These are phyloP conservation scores for Zoysia matrella DNA, from an alignment of 202 grass and related monocot species.

Conservation along the genomic window DNA sequence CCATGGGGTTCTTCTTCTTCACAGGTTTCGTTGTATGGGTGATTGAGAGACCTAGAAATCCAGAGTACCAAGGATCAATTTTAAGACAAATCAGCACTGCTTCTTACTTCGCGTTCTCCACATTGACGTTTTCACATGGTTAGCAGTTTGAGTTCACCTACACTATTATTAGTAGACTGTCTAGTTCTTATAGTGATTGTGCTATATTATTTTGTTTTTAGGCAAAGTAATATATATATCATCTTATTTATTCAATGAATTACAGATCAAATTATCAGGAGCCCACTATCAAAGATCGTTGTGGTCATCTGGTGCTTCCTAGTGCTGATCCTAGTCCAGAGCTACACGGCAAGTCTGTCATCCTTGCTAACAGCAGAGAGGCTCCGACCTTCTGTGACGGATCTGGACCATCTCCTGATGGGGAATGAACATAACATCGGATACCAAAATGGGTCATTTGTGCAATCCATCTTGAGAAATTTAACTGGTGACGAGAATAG, in stretches of 20 bases:
- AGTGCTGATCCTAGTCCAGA: slow-evolving; percentile 68
- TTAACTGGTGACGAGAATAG: no score
- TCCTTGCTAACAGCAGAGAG: slow-evolving; percentile 60
- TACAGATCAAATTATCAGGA: neutral
- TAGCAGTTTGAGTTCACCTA: neutral
- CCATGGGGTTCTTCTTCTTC: slow-evolving; percentile 58
- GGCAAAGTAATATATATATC: no score
- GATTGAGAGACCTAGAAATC: slow-evolving; percentile 59
- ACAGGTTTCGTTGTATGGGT: slow-evolving; percentile 67
- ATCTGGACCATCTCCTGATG: slow-evolving; percentile 42
- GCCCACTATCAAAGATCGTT: slow-evolving; percentile 50
- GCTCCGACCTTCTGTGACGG: slow-evolving; percentile 25
- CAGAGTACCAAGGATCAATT: slow-evolving; percentile 49
- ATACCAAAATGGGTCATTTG: slow-evolving; percentile 45
- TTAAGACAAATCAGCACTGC: slow-evolving; percentile 55
- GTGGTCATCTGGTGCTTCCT: slow-evolving; percentile 75
- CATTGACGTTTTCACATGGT: slow-evolving; percentile 68
- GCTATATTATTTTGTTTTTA: no score
- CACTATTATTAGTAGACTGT: no score
- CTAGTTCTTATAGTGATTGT: no score
- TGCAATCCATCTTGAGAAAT: neutral
- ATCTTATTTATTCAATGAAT: neutral
- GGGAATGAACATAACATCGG: slow-evolving; percentile 46
- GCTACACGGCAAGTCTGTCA: slow-evolving; percentile 70
- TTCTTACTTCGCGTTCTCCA: slow-evolving; percentile 78